Evolutionary conservation across 805 yeast genomes (phyloP).

Genomic region (Candida nonsorbophila): DNA sequence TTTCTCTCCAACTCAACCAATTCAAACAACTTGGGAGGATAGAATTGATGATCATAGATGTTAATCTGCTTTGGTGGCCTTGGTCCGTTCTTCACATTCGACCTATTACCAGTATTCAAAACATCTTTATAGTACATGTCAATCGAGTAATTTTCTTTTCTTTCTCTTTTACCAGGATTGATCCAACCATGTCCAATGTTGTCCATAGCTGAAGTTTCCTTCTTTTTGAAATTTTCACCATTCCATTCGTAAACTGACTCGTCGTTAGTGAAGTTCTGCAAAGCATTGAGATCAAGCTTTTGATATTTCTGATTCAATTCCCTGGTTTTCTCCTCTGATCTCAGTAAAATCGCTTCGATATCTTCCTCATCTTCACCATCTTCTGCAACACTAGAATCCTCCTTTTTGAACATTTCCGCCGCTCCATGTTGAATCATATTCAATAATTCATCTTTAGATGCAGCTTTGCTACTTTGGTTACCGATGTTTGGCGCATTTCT

Average conservation of each 20-base stretch:
- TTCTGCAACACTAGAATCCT: constrained; percentile 20
- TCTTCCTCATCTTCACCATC: constrained; percentile 46
- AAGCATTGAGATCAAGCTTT: constrained; percentile 66
- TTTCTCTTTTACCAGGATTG: constrained; percentile 78
- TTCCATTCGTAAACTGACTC: constrained; percentile 80
- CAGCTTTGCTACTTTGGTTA: constrained; percentile 31
- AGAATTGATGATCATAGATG: constrained; percentile 88
- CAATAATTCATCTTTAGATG: constrained; percentile 65
- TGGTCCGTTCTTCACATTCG: constrained; percentile 50
- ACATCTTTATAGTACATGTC: constrained; percentile 85
- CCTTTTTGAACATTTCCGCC: constrained; percentile 48
- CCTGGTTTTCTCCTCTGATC: constrained; percentile 60
- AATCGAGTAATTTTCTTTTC: constrained; percentile 80
- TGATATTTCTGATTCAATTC: constrained; percentile 60
- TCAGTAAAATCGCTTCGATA: constrained; percentile 54
- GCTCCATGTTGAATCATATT: constrained; percentile 86
- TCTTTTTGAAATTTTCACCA: constrained; percentile 75
- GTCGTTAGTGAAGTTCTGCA: constrained; percentile 69
- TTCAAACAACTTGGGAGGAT: constrained; percentile 68
- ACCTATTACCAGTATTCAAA: constrained; percentile 47
- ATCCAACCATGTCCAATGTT: constrained; percentile 64
- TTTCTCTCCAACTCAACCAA: constrained; percentile 78
- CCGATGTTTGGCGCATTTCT: constrained; percentile 39
- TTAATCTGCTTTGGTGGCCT: constrained; percentile 80
- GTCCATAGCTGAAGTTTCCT: constrained; percentile 41